Base-by-base conservation (phyloP, 345 rosid genomes). In the Euclidium syriacum region DNA sequence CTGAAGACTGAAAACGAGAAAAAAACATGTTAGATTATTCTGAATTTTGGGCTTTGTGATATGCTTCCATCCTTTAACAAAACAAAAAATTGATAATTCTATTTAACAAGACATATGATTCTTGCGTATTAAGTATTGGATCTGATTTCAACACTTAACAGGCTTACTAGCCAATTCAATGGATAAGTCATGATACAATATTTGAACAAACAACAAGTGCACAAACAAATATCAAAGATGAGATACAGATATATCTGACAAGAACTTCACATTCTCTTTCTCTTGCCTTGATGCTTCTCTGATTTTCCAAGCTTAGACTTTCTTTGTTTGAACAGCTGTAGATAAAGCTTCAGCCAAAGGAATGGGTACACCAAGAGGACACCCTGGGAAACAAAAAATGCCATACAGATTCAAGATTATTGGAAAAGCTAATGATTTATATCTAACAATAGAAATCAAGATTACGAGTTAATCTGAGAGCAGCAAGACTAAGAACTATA, bases 321-420 rank as follows among this genome's bases (percentile, higher is more conserved):
- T 20, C 96, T 74, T 57, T 89, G 98, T 76, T 79, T 89, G 67
- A 85, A 69, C 72, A 92, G 61, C 71, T 87, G 83, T 49, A 77
- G 67, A 79, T 87, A 89, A 40, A 89, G 90, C 52, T 79, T 88
- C 62, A 86, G 57, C 91, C 89, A 86, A 42, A 79, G 78, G 70
- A 92, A 78, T 6, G 96, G 98, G 48, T 88, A 92, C 46, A 75
- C 23, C 48, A 83, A 41, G 64, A 92, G 83, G 23, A 79, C 7
- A 63, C 50, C 91, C 96, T 89, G 82, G n/a, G n/a, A n/a, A 11
- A 25, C 11, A 59, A 62, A 73, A 52, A 64, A 12, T 35, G 24
- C 25, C 30, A 35, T 36, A 56, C 15, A 64, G 1, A 27, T 24
- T 9, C 34, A n/a, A 33, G 17, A 16, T 44, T 30, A 61, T 14